Base-by-base conservation (phyloP, 768 basidiomycete species). In the Phanerochaete sordida region DNA sequence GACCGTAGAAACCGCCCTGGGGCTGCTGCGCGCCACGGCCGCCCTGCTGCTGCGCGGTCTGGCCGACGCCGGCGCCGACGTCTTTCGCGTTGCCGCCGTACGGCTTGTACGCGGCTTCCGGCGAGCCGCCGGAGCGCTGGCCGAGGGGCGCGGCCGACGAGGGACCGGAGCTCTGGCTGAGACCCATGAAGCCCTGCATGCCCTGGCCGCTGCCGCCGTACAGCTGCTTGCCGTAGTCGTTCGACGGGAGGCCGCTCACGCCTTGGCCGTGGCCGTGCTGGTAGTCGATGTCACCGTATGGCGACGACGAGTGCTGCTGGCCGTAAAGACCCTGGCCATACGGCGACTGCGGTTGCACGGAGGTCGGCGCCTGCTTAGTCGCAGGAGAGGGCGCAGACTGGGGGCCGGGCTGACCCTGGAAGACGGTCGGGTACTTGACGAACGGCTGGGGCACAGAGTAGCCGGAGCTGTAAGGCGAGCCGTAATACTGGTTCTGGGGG, bases 351-450 rank as follows among this genome's bases (percentile, higher is more conserved):
- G 81, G 80, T 59, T 81, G 80, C 52, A 79, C 79, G 56, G 81
- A 78, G 51, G 76, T 78, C 39, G 82, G 83, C 16, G 84, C 83
- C 66, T 88, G 88, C 68, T 88, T 88, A n/a, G 79, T 74, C 3
- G 81, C 83, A 1, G 87, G 85, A 57, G 85, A 86, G 0, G 86
- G 82, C 5, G 82, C 85, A 16, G 82, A 82, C 3, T 81, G 84
- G 16, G 87, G 87, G 0, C 84, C 84, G 23, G 88, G 86, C 16
- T 87, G 86, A 9, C 84, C 86, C 65, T 86, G 85, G 77, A 88
- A 91, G 74, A 91, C 85, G 30, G 88, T 72, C 1, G 88, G 88
- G 68, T 91, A 91, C 73, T 91, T 88, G 69, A 86, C 84, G 69
- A 86, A 89, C 3, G 84, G 84, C 66, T 88, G 86, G 7, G 88